These are phyloP conservation scores for Pythium scleroteichum DNA, from an alignment of 352 stramenopile genomes.

Conservation along the genomic window DNA sequence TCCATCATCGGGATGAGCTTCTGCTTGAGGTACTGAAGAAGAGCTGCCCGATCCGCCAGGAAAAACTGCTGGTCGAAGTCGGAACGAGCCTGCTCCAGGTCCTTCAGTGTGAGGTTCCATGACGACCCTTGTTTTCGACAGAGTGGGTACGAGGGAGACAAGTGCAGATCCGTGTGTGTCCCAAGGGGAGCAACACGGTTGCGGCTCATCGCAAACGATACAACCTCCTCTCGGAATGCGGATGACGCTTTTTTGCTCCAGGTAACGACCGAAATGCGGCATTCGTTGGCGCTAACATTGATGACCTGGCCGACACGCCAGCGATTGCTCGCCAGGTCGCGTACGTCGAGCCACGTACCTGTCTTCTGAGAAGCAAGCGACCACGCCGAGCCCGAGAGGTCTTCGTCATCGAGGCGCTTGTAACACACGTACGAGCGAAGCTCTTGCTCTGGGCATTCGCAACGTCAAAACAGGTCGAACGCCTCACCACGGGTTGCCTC, in stretches of 20 bases:
- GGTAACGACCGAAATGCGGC: conserved; percentile 65
- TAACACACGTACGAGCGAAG: conserved; percentile 75
- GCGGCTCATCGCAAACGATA: conserved; percentile 56
- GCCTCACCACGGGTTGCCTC: background rate
- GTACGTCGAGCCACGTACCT: conserved; percentile 82
- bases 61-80: conserved; percentile 82
- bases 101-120: conserved; percentile 66
- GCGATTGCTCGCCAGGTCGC: conserved; percentile 71
- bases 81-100: conserved; percentile 59
- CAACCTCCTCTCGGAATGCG: conserved; percentile 61
- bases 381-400: conserved; percentile 70
- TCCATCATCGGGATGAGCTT: conserved; percentile 71
- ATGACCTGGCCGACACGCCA: conserved; percentile 82
- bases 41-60: conserved; percentile 3
- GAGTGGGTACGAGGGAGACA: conserved; percentile 80
- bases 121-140: conserved; percentile 68
- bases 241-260: conserved; percentile 48
- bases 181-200: conserved; percentile 70
- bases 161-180: conserved; percentile 73
- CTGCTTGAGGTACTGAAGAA: conserved; percentile 48
- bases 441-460: conserved; percentile 30
- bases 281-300: conserved; percentile 56
- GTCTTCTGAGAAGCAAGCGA: conserved; percentile 64
- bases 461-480: background rate
- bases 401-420: conserved; percentile 59